phyloP scores from a whole-genome alignment of 2,329 filamentous ascomycete genomes.

The Fonsecaea monophora region DNA sequence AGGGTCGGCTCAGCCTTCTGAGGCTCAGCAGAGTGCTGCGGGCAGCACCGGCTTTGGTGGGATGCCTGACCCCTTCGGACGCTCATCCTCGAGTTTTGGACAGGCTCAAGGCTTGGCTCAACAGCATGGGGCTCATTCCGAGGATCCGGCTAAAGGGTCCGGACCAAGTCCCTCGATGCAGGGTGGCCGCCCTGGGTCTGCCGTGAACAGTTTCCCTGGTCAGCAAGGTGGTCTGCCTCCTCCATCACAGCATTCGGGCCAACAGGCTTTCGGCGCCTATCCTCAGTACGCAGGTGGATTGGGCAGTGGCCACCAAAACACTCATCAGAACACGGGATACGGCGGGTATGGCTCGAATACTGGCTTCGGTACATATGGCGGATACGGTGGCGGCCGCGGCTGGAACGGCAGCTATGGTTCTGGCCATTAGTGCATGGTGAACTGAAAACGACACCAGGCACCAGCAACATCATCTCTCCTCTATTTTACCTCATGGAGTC shows the following conservation, averaged over 20 bases:
- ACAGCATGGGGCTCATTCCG: conserved; percentile 51
- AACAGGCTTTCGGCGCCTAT: conserved; percentile 43
- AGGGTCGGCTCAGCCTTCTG: conserved; percentile 63
- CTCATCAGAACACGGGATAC: conserved; percentile 38
- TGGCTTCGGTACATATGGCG: conserved; percentile 39
- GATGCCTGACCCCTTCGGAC: conserved; percentile 66
- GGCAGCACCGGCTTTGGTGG: conserved; percentile 59
- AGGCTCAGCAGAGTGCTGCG: conserved; percentile 59
- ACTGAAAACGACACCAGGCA: conserved; percentile 1
- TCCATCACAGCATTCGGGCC: conserved; percentile 46
- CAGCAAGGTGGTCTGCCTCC: conserved; percentile 47
- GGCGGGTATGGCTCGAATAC: conserved; percentile 39
- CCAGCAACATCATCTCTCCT: conserved; percentile 23
- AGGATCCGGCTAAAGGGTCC: conserved; percentile 63
- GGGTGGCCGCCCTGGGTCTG: conserved; percentile 68
- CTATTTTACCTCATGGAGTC: conserved; percentile 33
- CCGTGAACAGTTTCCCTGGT: conserved; percentile 62
- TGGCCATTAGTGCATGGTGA: conserved; percentile 31
- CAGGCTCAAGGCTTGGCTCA: conserved; percentile 59
- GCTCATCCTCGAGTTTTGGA: conserved; percentile 64
- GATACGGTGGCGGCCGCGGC: conserved; percentile 37
- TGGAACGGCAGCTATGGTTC: conserved; percentile 38
- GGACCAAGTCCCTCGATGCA: conserved; percentile 68
- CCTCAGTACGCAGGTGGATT: conserved; percentile 40
- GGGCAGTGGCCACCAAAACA: conserved; percentile 34